phyloP scores from a whole-genome alignment of 768 basidiomycete species.

The Boletus tomentosulus region DNA sequence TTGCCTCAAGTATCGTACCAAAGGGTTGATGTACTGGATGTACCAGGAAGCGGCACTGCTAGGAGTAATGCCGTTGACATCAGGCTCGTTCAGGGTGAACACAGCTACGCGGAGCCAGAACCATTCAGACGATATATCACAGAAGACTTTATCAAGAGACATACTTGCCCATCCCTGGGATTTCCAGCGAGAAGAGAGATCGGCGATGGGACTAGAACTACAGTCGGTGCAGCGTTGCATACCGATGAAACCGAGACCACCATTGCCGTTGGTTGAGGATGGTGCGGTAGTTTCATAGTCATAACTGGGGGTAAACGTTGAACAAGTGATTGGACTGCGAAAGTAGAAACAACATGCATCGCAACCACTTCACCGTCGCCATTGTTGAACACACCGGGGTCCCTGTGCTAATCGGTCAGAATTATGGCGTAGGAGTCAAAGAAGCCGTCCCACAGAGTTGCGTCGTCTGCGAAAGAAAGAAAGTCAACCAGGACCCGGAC shows the following conservation, averaged over 20 bases:
- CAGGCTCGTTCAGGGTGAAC: constrained; percentile 37
- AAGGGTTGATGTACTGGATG: constrained; percentile 33
- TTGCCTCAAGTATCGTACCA: constrained; percentile 21
- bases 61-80: constrained; percentile 28
- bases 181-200: constrained; percentile 31
- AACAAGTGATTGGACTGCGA: not conserved
- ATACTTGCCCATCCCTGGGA: constrained; percentile 31
- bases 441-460: constrained; percentile 23
- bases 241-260: constrained; percentile 37
- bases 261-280: constrained; percentile 32
- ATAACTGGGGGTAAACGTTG: constrained; percentile 4
- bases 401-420: constrained; percentile 12
- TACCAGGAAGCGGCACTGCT: constrained; percentile 35
- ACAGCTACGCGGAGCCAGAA: constrained; percentile 18
- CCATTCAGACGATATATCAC: not conserved
- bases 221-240: constrained; percentile 39
- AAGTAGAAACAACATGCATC: constrained; percentile 21
- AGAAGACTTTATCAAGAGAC: not conserved
- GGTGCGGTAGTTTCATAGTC: constrained; percentile 37
- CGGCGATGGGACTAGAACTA: constrained; percentile 32
- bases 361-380: constrained; percentile 32
- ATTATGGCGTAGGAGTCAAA: not conserved
- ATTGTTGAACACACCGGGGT: constrained; percentile 32
- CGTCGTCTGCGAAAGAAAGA: constrained; percentile 19
- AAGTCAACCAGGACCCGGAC: not conserved